These are phyloP conservation scores for Arachis monticola DNA, from an alignment of 331 rosid genomes.

Conservation along the genomic window DNA sequence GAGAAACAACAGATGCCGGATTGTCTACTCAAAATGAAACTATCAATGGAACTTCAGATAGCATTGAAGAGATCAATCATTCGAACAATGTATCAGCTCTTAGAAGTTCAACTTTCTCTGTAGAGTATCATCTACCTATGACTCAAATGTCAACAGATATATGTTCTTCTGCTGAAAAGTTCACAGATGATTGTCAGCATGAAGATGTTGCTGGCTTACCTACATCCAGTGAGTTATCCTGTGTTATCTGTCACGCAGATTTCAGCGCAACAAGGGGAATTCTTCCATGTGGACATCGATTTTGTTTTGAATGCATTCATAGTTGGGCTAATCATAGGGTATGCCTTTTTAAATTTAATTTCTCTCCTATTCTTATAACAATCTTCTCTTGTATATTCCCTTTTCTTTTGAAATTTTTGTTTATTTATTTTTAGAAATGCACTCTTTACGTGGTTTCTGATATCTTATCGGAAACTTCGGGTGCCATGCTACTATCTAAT, in stretches of 20 bases:
- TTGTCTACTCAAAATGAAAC: constrained; percentile 39
- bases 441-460: neutral
- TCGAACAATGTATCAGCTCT: constrained; percentile 40
- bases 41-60: constrained; percentile 44
- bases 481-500: neutral
- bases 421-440: constrained; percentile 7
- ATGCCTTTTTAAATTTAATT: constrained; percentile 31
- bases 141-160: constrained; percentile 46
- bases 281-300: constrained; percentile 89
- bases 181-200: constrained; percentile 33
- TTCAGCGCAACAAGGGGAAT: constrained; percentile 76
- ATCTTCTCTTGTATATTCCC: constrained; percentile 5
- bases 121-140: constrained; percentile 43
- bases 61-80: constrained; percentile 42
- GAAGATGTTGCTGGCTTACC: constrained; percentile 43
- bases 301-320: constrained; percentile 82
- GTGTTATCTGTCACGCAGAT: constrained; percentile 87
- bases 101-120: constrained; percentile 35
- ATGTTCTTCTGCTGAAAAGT: constrained; percentile 43
- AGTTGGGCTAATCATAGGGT: constrained; percentile 78
- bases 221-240: constrained; percentile 66
- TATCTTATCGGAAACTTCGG: constrained; percentile 21
- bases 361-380: constrained; percentile 9
- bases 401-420: constrained; percentile 17
- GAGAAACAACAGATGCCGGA: constrained; percentile 44